Percentiles rank a stretch among this genome's conserved stretches.
Evolutionary conservation across 2,329 filamentous ascomycete species (phyloP).

Genomic region (Aureobasidium sp.): DNA sequence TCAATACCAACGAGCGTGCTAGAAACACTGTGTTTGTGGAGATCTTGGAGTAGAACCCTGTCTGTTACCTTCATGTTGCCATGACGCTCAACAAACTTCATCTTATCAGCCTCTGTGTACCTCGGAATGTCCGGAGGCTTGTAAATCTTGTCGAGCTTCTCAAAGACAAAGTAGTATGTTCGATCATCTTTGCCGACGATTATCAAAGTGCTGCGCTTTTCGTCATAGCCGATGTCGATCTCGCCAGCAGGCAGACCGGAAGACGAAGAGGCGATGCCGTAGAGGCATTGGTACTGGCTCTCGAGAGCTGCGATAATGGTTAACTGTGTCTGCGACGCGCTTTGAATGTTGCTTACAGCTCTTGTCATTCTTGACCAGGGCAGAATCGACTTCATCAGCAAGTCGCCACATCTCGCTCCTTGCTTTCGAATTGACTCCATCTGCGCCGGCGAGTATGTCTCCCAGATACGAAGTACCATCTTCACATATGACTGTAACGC

Average conservation of each 20-base stretch:
- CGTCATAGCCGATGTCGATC: slow-evolving; percentile 17
- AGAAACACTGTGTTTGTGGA: slow-evolving; percentile 23
- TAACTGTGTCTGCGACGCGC: background rate
- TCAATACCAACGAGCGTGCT: slow-evolving; percentile 24
- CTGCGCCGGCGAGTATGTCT: slow-evolving; percentile 22
- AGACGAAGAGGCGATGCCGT: slow-evolving; percentile 29
- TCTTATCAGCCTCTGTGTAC: slow-evolving; percentile 28
- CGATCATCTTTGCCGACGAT: slow-evolving; percentile 23
- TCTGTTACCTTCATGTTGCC: slow-evolving; percentile 18
- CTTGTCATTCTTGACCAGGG: slow-evolving; percentile 16
- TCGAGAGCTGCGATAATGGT: slow-evolving; percentile 13
- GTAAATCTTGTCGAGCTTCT: slow-evolving; percentile 22
- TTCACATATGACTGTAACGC: slow-evolving; percentile 8
- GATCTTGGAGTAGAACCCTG: slow-evolving; percentile 22
- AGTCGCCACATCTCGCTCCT: slow-evolving; percentile 21
- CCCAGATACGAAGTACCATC: slow-evolving; percentile 15
- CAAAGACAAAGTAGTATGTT: slow-evolving; percentile 32
- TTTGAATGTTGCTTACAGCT: background rate
- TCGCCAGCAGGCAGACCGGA: slow-evolving; percentile 15
- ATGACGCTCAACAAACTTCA: slow-evolving; percentile 20
- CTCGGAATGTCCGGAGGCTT: slow-evolving; percentile 26
- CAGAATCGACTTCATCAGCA: slow-evolving; percentile 12
- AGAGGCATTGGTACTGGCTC: slow-evolving; percentile 27
- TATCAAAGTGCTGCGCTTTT: slow-evolving; percentile 20
- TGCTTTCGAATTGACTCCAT: slow-evolving; percentile 21